Evolutionary conservation across 495 filamentous ascomycete species (phyloP).

Genomic region (Talaromyces nanjingensis): DNA sequence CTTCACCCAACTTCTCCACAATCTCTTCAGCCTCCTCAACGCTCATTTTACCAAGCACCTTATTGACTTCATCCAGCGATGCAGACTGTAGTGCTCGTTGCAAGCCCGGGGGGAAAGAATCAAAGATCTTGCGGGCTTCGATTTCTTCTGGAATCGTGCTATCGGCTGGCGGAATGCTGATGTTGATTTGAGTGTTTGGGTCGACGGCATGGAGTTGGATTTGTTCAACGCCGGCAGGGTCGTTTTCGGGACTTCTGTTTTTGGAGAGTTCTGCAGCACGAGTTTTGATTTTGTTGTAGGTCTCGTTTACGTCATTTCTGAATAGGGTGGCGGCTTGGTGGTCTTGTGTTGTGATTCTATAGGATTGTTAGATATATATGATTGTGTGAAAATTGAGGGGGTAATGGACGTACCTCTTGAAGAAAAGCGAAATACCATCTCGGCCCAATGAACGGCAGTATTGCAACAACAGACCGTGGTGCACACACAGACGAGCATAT

Average conservation of each 20-base stretch:
- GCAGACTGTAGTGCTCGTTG: constrained; percentile 75
- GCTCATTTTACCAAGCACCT: constrained; percentile 87
- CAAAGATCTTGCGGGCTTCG: constrained; percentile 67
- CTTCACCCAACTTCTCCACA: constrained; percentile 76
- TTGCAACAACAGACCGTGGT: constrained; percentile 86
- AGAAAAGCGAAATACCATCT: constrained; percentile 88
- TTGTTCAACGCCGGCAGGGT: constrained; percentile 77
- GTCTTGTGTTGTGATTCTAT: constrained; percentile 76
- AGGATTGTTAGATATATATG: constrained; percentile 11
- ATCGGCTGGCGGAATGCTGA: constrained; percentile 57
- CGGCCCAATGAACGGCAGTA: constrained; percentile 86
- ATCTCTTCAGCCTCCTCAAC: constrained; percentile 90
- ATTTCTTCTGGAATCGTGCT: constrained; percentile 61
- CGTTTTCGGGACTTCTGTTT: constrained; percentile 57
- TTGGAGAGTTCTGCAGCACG: constrained; percentile 70
- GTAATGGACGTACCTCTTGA: constrained; percentile 56
- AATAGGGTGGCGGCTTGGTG: constrained; percentile 93
- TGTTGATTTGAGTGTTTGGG: constrained; percentile 87
- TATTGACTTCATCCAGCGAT: constrained; percentile 90
- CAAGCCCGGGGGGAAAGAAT: constrained; percentile 73
- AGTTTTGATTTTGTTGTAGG: constrained; percentile 71
- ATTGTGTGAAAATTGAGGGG: neutral
- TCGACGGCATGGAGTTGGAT: constrained; percentile 97
- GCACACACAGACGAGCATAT: constrained; percentile 81
- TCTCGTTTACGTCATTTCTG: constrained; percentile 82